Evolutionary conservation across 2,329 filamentous ascomycete species (phyloP).

Genomic region (Aspergillus clavatus): DNA sequence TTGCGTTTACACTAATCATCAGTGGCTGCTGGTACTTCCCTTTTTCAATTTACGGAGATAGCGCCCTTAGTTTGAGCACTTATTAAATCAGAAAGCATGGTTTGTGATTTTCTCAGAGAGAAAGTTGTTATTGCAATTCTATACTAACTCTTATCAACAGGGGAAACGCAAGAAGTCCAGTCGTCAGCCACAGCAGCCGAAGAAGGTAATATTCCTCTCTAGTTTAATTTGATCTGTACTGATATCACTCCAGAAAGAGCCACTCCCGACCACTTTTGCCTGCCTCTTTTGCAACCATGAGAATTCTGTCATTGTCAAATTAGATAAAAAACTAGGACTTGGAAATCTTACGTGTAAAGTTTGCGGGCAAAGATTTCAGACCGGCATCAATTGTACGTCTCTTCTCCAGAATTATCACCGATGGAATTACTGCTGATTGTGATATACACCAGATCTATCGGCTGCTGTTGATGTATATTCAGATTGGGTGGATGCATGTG

Average conservation of each 20-base stretch:
- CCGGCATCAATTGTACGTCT: conserved; percentile 77
- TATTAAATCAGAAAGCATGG: conserved; percentile 4
- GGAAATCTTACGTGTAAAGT: conserved; percentile 85
- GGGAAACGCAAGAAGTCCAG: conserved; percentile 90
- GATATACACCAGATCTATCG: conserved; percentile 63
- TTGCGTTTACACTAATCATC: not conserved
- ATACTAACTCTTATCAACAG: conserved; percentile 41
- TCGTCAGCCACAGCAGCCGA: conserved; percentile 72
- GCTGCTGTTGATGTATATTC: conserved; percentile 92
- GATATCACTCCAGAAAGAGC: conserved; percentile 36
- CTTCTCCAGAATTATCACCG: not conserved
- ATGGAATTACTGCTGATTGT: not conserved
- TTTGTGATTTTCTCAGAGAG: not conserved
- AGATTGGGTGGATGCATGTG: conserved; percentile 96
- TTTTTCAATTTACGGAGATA: not conserved
- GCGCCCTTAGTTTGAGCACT: not conserved
- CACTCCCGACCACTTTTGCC: conserved; percentile 70
- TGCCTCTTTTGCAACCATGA: conserved; percentile 99
- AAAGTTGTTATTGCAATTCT: not conserved
- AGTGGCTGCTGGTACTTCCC: not conserved
- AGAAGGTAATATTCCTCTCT: conserved; percentile 57
- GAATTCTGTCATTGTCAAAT: conserved; percentile 80
- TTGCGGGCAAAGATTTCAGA: conserved; percentile 91
- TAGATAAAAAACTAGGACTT: conserved; percentile 88
- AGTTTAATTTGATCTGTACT: conserved; percentile 1